Conservation (phyloP, 2,329 filamentous ascomycete species). For the Mariannaea sp. region DNA sequence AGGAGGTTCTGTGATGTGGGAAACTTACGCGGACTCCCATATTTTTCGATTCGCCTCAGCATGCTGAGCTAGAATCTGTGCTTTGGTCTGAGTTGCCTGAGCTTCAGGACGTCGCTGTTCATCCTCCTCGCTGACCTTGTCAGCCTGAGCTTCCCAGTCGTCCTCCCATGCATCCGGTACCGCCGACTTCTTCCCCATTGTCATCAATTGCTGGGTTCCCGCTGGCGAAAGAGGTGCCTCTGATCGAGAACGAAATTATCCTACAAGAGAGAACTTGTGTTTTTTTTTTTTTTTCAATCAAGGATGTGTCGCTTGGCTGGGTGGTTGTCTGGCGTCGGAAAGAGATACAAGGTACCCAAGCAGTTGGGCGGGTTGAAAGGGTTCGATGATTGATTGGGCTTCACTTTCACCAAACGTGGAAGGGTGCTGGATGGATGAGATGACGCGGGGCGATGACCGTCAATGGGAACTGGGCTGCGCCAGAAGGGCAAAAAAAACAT, state of each 20-base stretch:
- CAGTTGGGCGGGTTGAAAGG: constrained; percentile 13
- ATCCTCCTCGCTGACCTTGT: constrained; percentile 53
- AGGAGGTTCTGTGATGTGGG: neutral
- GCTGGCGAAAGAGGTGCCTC: neutral
- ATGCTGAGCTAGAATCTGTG: constrained; percentile 79
- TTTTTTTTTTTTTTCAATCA: too few relatives aligned
- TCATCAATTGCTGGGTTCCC: constrained; percentile 25
- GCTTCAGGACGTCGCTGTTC: constrained; percentile 35
- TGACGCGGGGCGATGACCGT: too few relatives aligned
- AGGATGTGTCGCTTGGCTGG: constrained; percentile 3
- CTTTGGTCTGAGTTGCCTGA: constrained; percentile 63
- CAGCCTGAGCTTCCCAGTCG: constrained; percentile 83
- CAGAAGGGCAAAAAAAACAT: constrained; percentile 7
- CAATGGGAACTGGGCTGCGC: constrained; percentile 4
- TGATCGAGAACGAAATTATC: neutral
- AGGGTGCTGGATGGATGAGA: neutral
- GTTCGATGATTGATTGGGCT: constrained; percentile 24
- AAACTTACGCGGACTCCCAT: constrained; percentile 82
- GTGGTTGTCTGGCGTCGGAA: neutral
- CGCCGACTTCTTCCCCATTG: constrained; percentile 51
- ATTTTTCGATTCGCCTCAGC: constrained; percentile 81
- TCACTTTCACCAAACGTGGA: neutral
- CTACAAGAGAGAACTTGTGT: neutral
- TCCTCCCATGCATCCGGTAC: constrained; percentile 86
- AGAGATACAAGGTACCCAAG: neutral